Evolutionary conservation across 352 stramenopile species (phyloP), one percentile per base, ranked within the genome.

Genomic region (Phytophthora gonapodyides): DNA sequence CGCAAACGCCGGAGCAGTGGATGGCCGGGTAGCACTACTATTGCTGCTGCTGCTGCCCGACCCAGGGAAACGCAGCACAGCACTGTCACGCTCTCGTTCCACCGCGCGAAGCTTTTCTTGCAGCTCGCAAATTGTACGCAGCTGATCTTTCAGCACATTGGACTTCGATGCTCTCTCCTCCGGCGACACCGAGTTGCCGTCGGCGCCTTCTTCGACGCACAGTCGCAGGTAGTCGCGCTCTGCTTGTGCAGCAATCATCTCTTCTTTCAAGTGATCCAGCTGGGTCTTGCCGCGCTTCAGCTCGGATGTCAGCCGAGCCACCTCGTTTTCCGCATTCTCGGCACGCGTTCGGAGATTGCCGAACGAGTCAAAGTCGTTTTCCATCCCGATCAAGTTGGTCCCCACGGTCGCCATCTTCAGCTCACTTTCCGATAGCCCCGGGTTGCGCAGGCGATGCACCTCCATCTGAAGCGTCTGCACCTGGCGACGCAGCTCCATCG

Each of bases 221-320:
- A 95, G 47, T 0, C 81, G 76, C 17, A 93, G 55, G 34, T 92
- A 90, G 37, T 95, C 87, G 12, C 87, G 83, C 55, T 95, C 84
- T 31, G 84, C 80, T 69, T 95, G 87, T 2, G 87, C 84, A 27
- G 80, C 77, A n/a, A 95, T 89, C 82, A 93, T 89, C 52, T 95
- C 84, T 62, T 93, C 82, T 43, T 82, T 93, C 51, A 94, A 61
- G n/a, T 84, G 73, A 43, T 95, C 87, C 40, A 93, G 73, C 49
- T 93, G 84, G 1, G 66, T 87, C 34, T 88, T 87, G 42, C 78
- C 82, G 33, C 87, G 82, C 71, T 95, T 95, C 4, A 93, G 48
- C 37, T 95, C 87, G 8, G 69, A 68, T 1, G 80, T 93, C 21
- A 95, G 61, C 15, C 87, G 78, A 43, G 71, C 66, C 8, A 95